These are phyloP conservation scores for Pseudevernia furfuracea DNA, from an alignment of 495 filamentous ascomycete genomes.

Conservation along the genomic window DNA sequence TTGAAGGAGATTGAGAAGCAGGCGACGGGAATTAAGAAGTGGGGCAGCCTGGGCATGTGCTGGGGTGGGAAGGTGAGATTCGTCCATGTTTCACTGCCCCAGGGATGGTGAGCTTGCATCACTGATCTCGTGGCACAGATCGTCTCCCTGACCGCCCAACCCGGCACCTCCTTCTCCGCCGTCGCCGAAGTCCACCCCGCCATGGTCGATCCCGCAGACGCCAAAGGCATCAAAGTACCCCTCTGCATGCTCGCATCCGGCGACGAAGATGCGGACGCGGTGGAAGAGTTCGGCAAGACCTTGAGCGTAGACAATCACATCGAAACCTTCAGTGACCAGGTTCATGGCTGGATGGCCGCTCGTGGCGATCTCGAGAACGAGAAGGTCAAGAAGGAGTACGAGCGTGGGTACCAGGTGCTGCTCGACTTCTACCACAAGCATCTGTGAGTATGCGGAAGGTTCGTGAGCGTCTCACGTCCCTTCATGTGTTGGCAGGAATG, in stretches of 20 bases:
- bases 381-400: constrained; percentile 66
- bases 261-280: constrained; percentile 59
- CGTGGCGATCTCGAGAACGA: constrained; percentile 55
- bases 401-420: constrained; percentile 66
- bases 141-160: constrained; percentile 49
- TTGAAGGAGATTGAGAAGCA: constrained; percentile 50
- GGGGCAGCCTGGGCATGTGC: constrained; percentile 88
- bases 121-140: constrained; percentile 45
- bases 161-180: constrained; percentile 58
- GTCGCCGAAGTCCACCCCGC: constrained; percentile 74
- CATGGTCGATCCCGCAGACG: constrained; percentile 76
- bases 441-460: constrained; percentile 41
- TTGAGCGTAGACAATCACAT: constrained; percentile 63
- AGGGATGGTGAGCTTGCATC: neutral
- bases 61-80: constrained; percentile 76
- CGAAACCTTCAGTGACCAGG: constrained; percentile 71
- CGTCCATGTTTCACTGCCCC: constrained; percentile 14
- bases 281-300: constrained; percentile 61
- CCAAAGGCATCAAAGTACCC: constrained; percentile 56
- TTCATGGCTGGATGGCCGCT: constrained; percentile 92
- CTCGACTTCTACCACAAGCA: constrained; percentile 70
- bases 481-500: neutral
- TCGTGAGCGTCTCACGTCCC: neutral
- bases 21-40: constrained; percentile 52
- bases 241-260: constrained; percentile 58